A percentile compares a stretch with the other conserved stretches of the same genome.
phyloP scores from a whole-genome alignment of 2,329 filamentous ascomycete species.

The Stagonosporopsis tanaceti region DNA sequence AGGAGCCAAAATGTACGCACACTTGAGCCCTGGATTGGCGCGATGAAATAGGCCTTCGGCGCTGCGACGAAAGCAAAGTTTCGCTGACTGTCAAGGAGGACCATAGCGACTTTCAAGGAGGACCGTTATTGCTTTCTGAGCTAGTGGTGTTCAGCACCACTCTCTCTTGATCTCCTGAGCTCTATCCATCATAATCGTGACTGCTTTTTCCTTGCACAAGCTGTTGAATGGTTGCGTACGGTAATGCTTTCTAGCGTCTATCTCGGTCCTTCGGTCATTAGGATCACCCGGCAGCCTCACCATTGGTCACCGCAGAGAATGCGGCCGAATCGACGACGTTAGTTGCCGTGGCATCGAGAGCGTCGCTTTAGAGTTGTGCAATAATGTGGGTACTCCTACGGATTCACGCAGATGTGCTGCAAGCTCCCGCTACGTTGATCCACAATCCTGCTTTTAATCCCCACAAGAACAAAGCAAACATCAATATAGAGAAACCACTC shows the following conservation, averaged over 20 bases:
- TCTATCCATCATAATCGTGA: neutral
- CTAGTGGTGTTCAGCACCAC: neutral
- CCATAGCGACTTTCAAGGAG: neutral
- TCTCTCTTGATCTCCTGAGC: neutral
- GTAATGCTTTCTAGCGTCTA: neutral
- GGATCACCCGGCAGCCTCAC: conserved; percentile 16
- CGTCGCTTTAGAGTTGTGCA: neutral
- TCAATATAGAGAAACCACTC: neutral
- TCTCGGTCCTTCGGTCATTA: conserved; percentile 12
- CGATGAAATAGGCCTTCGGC: too few species aligned
- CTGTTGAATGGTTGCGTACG: neutral
- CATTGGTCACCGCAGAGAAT: neutral
- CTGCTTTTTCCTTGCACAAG: conserved; percentile 8
- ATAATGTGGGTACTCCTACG: conserved; percentile 9
- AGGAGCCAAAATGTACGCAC: too few species aligned
- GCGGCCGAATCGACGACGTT: neutral
- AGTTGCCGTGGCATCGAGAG: conserved; percentile 3
- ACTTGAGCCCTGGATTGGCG: too few species aligned
- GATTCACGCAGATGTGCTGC: conserved; percentile 11
- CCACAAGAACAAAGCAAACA: neutral
- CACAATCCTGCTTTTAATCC: neutral
- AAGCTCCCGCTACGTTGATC: conserved; percentile 17
- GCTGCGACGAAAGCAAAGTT: neutral
- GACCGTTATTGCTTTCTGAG: neutral
- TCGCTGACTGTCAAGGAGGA: neutral